Base-by-base conservation (phyloP, 2,329 filamentous ascomycete species). In the Coniochaeta sp. region DNA sequence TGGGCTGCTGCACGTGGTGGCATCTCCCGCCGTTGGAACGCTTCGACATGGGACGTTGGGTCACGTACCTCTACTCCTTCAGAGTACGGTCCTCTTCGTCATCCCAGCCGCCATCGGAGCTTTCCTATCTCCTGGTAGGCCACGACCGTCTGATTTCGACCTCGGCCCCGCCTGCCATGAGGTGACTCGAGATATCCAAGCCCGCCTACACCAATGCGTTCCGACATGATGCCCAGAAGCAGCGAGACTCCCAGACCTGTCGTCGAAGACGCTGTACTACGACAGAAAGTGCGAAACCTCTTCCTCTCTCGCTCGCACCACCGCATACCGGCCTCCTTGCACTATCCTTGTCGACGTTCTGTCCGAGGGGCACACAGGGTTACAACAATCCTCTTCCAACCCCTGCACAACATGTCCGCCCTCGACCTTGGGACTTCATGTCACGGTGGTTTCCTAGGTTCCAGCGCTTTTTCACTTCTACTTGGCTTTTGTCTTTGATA, bases 1-100 rank as follows among this genome's bases (percentile, higher is more conserved):
- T 74, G 70, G 77, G 76, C 65, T 77, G 72, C 69, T 74, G 69
- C 66, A 69, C 72, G 62, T 75, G 75, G 74, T 75, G 75, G 74
- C 73, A 70, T 67, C 71, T 67, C 63, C 73, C 74, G 33, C 72
- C 74, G 56, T 68, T 83, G 66, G 67, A 69, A 63, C 67, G 63
- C 61, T 83, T 82, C 66, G 70, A 74, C 60, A 74, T 81, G 61
- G 64, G 72, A 62, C 70, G 72, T 58, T 83, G 81, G 80, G 68
- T 80, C 63, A 67, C 67, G 43, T 81, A 80, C 65, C 76, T 83
- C 62, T 80, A 77, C 70, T 80, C 79, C 8, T 77, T 79, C 66
- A 70, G 73, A 64, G 65, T 67, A 61, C 72, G 70, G 66, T 66
- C 73, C 40, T 60, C 67, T 26, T 72, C 72, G 24, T 66, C 68